Base-by-base conservation (phyloP, 2,329 filamentous ascomycete genomes). In the Fusarium piperis region DNA sequence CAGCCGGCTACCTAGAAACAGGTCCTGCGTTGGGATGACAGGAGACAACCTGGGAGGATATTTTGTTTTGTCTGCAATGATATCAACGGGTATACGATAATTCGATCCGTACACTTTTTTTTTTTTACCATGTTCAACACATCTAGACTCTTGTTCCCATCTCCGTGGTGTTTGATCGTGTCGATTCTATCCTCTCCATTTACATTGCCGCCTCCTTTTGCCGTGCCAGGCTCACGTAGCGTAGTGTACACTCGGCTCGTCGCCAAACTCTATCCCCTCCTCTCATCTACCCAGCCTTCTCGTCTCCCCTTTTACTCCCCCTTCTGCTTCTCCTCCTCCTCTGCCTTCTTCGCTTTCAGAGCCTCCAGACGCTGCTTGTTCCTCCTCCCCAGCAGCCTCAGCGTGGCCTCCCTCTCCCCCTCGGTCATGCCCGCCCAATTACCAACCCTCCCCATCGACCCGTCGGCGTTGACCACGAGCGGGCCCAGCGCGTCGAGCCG, bases 351-450 rank as follows among this genome's bases (percentile, higher is more conserved):
- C 3, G 68, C 73, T 70, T 60, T 76, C 74, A 94, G 78, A 32
- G 82, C 85, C 55, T 86, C 88, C 71, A 92, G 78, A 15, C 92
- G 83, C 76, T 86, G 72, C 82, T 91, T 85, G 78, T 95, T 94
- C 77, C 93, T 84, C 85, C 89, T 91, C 11, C 89, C 88, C 73
- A 95, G 77, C 53, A 94, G 82, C 51, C 90, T 85, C 78, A 94
- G 71, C 38, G 92, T 93, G 76, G 90, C 92, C 78, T 88, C 81
- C 78, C 84, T 86, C 84, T 94, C 92, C 8, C 89, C 85, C 28
- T 89, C 88, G 3, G 88, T 87, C 92, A 94, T 94, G 71, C 90
- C 83, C 10, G 83, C 84, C 92, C 92, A 95, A 79, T 95, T 94
- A 36, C 86, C 82, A 74, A 95, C 92, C 35, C 92, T 87, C 63